Base-by-base conservation (phyloP, 179 eudicot genomes). In the Heliamphora pulchella region DNA sequence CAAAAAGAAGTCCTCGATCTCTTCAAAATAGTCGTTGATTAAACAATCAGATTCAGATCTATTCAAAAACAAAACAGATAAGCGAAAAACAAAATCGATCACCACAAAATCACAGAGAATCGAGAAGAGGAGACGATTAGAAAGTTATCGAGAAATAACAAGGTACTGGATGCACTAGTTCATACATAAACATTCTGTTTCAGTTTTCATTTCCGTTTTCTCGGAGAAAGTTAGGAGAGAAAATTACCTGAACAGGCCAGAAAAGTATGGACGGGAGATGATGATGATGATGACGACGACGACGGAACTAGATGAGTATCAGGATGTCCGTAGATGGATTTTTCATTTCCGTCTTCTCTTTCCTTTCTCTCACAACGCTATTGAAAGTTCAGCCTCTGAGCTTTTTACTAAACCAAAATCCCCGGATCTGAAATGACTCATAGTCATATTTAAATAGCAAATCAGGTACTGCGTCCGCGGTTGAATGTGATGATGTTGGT, bases 41-140 rank as follows among this genome's bases (percentile, higher is more conserved):
- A 61, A 11, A 74, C 63, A 41, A 54, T 31, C 31, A 31, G 31
- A 31, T 31, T 10, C 81, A 78, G 84, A 82, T 82, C 84, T 78
- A 74, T 22, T 2, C 50, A 67, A 43, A 31, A 50, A 71, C 73
- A 78, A 43, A 63, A 51, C 76, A 70, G 39, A 77, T 50, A 66
- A 54, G 59, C 51, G 47, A 6, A 78, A 79, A 55, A 22, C 41
- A 8, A 8, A 5, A 70, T 79, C 76, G 69, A 44, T 9, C 48
- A 14, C 53, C 2, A 14, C 11, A 57, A 15, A 79, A 58, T 7
- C 10, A 15, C 41, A 58, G 17, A 17, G 7, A 5, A 41, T 66
- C 63, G 22, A 57, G 4, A 51, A 73, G 75, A 15, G n/a, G 17
- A 61, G 22, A 0, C 64, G 3, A 61, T 61, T 11, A 61, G 64